Evolutionary conservation across 2,329 filamentous ascomycete species (phyloP), one percentile per base, ranked within the genome.

Genomic region (Sordariomycetes sp.): DNA sequence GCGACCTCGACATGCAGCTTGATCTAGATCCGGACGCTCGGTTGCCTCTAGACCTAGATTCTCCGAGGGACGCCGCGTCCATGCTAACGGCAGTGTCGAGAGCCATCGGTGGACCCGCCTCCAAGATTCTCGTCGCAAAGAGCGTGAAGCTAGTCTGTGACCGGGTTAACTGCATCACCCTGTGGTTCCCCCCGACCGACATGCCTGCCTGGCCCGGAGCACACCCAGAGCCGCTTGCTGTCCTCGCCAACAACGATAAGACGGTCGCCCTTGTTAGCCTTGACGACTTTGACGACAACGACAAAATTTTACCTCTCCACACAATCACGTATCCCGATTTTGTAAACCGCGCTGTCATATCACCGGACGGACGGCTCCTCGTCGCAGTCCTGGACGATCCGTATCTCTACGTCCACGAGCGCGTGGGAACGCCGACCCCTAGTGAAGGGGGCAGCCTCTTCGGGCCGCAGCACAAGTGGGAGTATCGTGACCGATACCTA

Each of bases 301-400:
- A 74, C 18, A 70, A 70, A 54, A 70, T 71, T 16, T 78, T 88
- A 60, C 77, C 87, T 40, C 73, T 95, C 24, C 84, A 89, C 58
- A 79, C 85, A 51, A 75, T 97, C 57, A 79, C 82, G 3, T 87
- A 96, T 62, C 87, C 89, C 5, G 88, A 93, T 67, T 88, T 86
- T 62, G 93, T 97, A 75, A 99, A 99, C 66, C 90, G 95, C 67
- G 90, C 92, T 37, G 83, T 92, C n/a, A 86, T 99, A 57, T 97
- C 93, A 7, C 94, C 93, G 0, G 88, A 97, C 68, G 93, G 92
- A 1, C 81, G 79, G 22, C 73, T 93, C 12, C 77, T 97, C 22
- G 80, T 92, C 6, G 89, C 91, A 1, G 89, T 97, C 51, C 89
- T 93, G 48, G 94, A 99, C 68, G 88, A 92, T 65, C 87, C 90